These are phyloP conservation scores for Blastocrithidia nonstop DNA, from an alignment of 208 protist genomes.

Conservation along the genomic window DNA sequence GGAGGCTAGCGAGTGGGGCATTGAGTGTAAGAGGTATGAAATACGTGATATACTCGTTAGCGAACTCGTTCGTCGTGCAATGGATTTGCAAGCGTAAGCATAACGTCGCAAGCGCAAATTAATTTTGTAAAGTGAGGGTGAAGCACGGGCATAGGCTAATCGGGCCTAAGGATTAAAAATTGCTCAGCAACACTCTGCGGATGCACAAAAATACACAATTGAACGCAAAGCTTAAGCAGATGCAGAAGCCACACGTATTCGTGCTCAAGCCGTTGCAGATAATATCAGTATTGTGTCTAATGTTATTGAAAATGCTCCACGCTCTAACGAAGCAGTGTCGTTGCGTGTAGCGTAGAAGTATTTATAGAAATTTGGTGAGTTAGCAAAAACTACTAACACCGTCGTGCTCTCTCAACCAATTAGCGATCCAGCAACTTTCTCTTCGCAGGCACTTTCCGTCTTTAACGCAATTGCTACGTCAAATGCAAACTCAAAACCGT, in stretches of 20 bases:
- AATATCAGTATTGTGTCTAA: constrained; percentile 43
- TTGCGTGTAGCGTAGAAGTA: constrained; percentile 87
- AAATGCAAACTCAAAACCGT: constrained; percentile 7
- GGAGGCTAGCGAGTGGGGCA: constrained; percentile 90
- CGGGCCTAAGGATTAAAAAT: constrained; percentile 75
- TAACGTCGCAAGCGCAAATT: constrained; percentile 90
- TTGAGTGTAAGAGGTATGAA: constrained; percentile 92
- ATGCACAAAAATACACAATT: constrained; percentile 72
- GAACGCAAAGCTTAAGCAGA: constrained; percentile 35
- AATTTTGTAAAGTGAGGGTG: constrained; percentile 90
- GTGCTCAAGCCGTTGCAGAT: constrained; percentile 45
- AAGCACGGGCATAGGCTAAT: constrained; percentile 78
- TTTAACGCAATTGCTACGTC: constrained; percentile 49
- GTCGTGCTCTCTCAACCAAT: constrained; percentile 89
- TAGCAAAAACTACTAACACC: constrained; percentile 88
- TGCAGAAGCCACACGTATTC: constrained; percentile 35
- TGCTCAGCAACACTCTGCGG: constrained; percentile 74
- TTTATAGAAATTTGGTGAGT: constrained; percentile 79
- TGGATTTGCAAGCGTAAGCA: constrained; percentile 94
- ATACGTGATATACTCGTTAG: constrained; percentile 93
- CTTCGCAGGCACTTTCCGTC: constrained; percentile 84
- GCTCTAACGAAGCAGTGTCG: constrained; percentile 50
- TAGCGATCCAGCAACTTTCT: constrained; percentile 74
- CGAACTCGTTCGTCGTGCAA: constrained; percentile 84
- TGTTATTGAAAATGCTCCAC: constrained; percentile 18